Evolutionary conservation across 1,284 basidiomycete genomes (phyloP).

Genomic region (Microbotryum silenes-acaulis): DNA sequence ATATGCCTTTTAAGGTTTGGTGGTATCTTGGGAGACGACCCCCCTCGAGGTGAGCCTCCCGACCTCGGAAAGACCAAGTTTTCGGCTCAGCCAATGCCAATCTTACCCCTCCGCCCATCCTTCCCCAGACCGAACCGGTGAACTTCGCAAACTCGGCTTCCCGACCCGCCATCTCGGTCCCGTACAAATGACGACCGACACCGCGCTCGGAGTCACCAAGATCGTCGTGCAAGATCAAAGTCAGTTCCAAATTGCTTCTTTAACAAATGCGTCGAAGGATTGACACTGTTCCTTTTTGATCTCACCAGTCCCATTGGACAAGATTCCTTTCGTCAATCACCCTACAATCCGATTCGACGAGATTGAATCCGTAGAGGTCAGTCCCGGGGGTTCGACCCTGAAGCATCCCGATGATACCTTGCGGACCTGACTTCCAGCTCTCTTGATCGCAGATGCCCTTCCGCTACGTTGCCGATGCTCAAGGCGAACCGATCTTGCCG

Average conservation of each 20-base stretch:
- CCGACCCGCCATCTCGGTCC: slow-evolving; percentile 69
- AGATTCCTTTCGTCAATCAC: slow-evolving; percentile 68
- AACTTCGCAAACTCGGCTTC: slow-evolving; percentile 78
- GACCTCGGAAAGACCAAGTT: too few species aligned
- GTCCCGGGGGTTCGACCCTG: slow-evolving; percentile 43
- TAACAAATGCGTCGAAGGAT: too few species aligned
- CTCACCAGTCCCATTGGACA: slow-evolving; percentile 52
- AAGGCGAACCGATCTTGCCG: slow-evolving; percentile 62
- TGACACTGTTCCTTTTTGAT: not conserved
- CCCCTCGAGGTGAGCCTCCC: slow-evolving; percentile 57
- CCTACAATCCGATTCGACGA: slow-evolving; percentile 78
- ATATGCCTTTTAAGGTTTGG: slow-evolving; percentile 28
- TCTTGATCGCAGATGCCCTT: slow-evolving; percentile 15
- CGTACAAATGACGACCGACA: slow-evolving; percentile 97
- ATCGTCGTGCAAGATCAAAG: slow-evolving; percentile 70
- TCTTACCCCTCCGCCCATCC: slow-evolving; percentile 31
- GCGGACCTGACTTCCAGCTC: too few species aligned
- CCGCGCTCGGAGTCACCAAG: slow-evolving; percentile 88
- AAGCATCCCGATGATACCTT: too few species aligned
- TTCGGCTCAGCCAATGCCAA: slow-evolving; percentile 39
- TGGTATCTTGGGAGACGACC: slow-evolving; percentile 66
- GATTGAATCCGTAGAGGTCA: slow-evolving; percentile 87
- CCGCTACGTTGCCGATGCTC: slow-evolving; percentile 43
- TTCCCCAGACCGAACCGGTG: slow-evolving; percentile 54
- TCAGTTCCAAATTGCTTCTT: slow-evolving; percentile 38